Evolutionary conservation across 345 rosid species (phyloP), one percentile per base, ranked within the genome.

Genomic region (Geranium brycei): DNA sequence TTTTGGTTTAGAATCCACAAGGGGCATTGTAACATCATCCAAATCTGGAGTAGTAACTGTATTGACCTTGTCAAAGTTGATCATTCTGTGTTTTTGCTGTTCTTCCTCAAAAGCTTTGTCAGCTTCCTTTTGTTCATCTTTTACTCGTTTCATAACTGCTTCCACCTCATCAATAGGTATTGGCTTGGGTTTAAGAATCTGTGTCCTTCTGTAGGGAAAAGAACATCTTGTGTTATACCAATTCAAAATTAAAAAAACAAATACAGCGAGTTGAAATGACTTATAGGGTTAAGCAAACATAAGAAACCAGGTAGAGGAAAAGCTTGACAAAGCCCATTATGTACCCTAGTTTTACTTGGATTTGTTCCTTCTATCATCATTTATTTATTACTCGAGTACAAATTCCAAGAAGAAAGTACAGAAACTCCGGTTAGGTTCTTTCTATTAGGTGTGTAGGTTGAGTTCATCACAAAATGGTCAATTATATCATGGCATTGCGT

Each of bases 131-230:
- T 87, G 90, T 73, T 82, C 96, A 73, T 76, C 90, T 81, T 85
- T 86, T 69, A 84, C 95, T 66, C 81, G 85, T 60, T 47, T 72
- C 81, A 86, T 83, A 41, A 92, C 78, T 3, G 83, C 82, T 72
- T 92, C 90, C 66, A 92, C 77, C 32, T 89, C 93, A 63, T 75
- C 79, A 2, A 59, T 70, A 4, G 91, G 80, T 41, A 92, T 86
- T 28, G 95, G 91, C 72, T 86, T 83, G 18, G 97, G 97, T 68
- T 76, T 89, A 71, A 82, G 83, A 64, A 89, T 87, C 70, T 84
- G 88, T 69, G 77, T 80, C 78, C 75, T 85, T 40, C 98, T 89
- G 75, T 66, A 35, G 18, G 35, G 19, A 65, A 61, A 56, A 10
- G 7, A 61, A 1, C 2, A 71, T 19, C 38, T 19, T 16, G 15